A percentile compares a stretch with the other conserved stretches of the same genome.
phyloP scores from a whole-genome alignment of 2,329 filamentous ascomycete species.

The Graphiopsis chlorocephala region DNA sequence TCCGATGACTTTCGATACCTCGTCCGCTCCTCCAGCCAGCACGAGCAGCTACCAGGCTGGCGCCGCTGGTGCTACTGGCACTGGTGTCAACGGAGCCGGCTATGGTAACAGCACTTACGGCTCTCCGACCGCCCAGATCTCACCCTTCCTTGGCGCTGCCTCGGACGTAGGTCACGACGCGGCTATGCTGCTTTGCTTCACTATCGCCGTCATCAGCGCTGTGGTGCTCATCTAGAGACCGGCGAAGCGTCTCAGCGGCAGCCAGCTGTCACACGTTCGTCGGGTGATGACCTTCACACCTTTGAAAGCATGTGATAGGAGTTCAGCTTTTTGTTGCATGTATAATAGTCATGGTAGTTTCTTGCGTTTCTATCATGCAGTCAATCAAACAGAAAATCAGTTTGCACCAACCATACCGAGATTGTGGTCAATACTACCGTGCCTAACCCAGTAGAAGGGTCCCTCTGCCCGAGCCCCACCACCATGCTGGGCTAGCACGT shows the following conservation, averaged over 20 bases:
- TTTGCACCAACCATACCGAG: conserved; percentile 4
- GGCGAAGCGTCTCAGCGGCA: not conserved
- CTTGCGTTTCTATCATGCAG: conserved; percentile 1
- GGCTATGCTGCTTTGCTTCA: conserved; percentile 19
- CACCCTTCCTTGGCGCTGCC: conserved; percentile 19
- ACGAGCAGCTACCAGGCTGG: conserved; percentile 18
- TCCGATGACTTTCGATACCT: not conserved
- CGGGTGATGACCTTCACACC: conserved; percentile 5
- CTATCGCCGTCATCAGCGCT: conserved; percentile 21
- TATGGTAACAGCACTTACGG: conserved; percentile 20
- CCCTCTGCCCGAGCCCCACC: not conserved
- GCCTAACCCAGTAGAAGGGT: not conserved
- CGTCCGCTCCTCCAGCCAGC: not conserved
- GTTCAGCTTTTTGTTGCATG: conserved; percentile 12
- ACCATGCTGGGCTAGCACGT: not conserved
- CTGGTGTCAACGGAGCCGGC: conserved; percentile 7
- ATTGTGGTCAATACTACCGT: not conserved
- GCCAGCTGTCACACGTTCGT: not conserved
- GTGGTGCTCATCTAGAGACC: conserved; percentile 21
- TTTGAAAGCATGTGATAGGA: conserved; percentile 14
- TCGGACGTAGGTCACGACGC: conserved; percentile 14
- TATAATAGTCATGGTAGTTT: conserved; percentile 7
- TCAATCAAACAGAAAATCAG: conserved; percentile 2
- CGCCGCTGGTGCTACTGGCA: conserved; percentile 18
- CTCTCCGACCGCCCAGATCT: conserved; percentile 12